Evolutionary conservation across 352 stramenopile genomes (phyloP).

Genomic region (Phytophthora syringae): DNA sequence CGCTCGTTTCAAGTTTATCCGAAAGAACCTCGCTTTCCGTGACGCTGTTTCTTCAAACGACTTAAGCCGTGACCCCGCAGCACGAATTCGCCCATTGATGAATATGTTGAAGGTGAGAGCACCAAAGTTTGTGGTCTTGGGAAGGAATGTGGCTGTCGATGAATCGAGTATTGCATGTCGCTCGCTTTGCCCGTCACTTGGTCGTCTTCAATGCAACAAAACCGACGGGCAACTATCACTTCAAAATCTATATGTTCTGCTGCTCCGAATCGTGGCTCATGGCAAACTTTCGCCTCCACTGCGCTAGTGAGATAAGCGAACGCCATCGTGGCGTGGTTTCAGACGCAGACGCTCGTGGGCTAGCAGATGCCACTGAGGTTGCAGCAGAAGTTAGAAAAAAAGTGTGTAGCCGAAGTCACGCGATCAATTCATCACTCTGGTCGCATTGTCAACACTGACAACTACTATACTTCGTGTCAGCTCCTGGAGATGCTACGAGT

Average conservation of each 20-base stretch:
- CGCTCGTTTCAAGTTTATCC: neutral
- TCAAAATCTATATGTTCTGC: conserved; percentile 8
- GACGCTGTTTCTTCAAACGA: neutral
- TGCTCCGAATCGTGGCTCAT: conserved; percentile 9
- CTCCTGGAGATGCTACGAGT: neutral
- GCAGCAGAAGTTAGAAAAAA: neutral
- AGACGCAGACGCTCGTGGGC: no score
- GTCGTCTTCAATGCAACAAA: conserved; percentile 5
- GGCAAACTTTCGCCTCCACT: conserved; percentile 5
- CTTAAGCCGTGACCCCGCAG: conserved; percentile 2
- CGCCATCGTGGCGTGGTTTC: neutral
- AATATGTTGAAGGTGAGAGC: neutral
- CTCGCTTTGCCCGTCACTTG: conserved; percentile 1
- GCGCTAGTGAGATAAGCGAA: neutral
- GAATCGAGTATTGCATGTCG: conserved; percentile 8
- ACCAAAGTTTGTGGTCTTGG: neutral
- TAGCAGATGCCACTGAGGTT: neutral
- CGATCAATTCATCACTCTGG: neutral
- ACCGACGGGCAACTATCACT: conserved; percentile 9
- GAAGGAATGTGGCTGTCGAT: conserved; percentile 9
- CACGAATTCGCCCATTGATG: neutral
- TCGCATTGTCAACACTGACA: conserved; percentile 8
- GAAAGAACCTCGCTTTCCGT: neutral
- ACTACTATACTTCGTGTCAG: conserved; percentile 6
- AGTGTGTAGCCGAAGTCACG: conserved; percentile 4